These are phyloP conservation scores for Carpinus fangiana DNA, from an alignment of 306 rosid genomes.

Conservation along the genomic window DNA sequence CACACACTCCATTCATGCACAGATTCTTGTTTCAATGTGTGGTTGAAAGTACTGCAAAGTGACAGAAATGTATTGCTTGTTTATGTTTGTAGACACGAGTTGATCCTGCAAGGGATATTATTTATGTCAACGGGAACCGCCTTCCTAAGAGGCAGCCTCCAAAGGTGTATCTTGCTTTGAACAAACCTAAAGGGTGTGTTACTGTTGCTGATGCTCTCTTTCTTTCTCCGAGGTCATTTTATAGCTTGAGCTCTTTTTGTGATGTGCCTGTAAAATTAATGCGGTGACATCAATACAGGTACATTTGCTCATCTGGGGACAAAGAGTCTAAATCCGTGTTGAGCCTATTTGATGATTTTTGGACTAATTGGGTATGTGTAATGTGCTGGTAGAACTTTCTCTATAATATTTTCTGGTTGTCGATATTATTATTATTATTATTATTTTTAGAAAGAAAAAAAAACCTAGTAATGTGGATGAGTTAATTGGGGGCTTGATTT, in stretches of 20 bases:
- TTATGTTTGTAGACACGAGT: slow-evolving; percentile 63
- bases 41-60: neutral
- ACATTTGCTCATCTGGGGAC: slow-evolving; percentile 85
- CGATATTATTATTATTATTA: no score
- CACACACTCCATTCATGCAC: neutral
- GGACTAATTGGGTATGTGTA: slow-evolving; percentile 70
- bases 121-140: slow-evolving; percentile 87
- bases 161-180: slow-evolving; percentile 85
- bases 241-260: slow-evolving; percentile 10
- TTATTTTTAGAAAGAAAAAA: neutral
- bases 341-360: slow-evolving; percentile 67
- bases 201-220: slow-evolving; percentile 1
- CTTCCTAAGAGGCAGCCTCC: slow-evolving; percentile 90
- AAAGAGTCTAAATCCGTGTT: slow-evolving; percentile 72
- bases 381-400: slow-evolving; percentile 8
- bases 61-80: neutral
- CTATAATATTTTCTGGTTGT: neutral
- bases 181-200: slow-evolving; percentile 96
- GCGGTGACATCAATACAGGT: slow-evolving; percentile 46
- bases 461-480: neutral
- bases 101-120: slow-evolving; percentile 81
- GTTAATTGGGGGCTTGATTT: neutral
- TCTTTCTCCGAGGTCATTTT: slow-evolving; percentile 16
- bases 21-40: neutral
- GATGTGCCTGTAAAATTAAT: slow-evolving; percentile 3